Evolutionary conservation across 1,284 basidiomycete genomes (phyloP).

Genomic region (Chalciporus sp.): DNA sequence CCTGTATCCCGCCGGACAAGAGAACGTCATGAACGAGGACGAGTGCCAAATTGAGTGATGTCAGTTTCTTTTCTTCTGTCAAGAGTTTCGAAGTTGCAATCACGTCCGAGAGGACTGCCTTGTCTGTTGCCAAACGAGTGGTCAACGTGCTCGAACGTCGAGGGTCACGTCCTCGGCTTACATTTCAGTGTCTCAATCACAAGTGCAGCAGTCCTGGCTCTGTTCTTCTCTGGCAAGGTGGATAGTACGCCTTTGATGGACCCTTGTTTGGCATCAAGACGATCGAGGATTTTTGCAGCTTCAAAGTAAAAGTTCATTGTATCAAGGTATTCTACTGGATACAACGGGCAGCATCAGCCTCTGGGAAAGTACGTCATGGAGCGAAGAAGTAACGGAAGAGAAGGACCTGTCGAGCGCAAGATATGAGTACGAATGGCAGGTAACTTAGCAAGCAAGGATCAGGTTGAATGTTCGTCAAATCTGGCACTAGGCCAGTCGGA

Average conservation of each 20-base stretch:
- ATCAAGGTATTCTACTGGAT: constrained; percentile 41
- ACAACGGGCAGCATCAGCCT: constrained; percentile 29
- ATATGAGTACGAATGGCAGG: constrained; percentile 12
- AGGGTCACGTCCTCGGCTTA: constrained; percentile 43
- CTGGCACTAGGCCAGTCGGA: constrained; percentile 54
- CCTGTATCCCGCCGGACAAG: constrained; percentile 80
- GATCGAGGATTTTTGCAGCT: constrained; percentile 80
- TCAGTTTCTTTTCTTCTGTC: constrained; percentile 75
- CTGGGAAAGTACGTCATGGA: constrained; percentile 6
- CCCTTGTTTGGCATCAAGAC: constrained; percentile 82
- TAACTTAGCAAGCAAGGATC: constrained; percentile 28
- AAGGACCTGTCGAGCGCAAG: constrained; percentile 16
- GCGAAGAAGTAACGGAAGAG: constrained; percentile 13
- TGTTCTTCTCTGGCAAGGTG: constrained; percentile 71
- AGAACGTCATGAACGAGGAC: constrained; percentile 89
- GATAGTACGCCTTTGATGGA: constrained; percentile 82
- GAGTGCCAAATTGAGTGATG: constrained; percentile 71
- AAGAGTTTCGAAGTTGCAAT: constrained; percentile 68
- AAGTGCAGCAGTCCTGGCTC: constrained; percentile 77
- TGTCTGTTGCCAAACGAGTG: constrained; percentile 50
- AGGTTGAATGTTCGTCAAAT: constrained; percentile 47
- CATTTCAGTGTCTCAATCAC: constrained; percentile 94
- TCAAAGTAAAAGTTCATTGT: constrained; percentile 94
- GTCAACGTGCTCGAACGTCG: constrained; percentile 7
- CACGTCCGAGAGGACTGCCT: constrained; percentile 64